Evolutionary conservation across 805 yeast species (phyloP).

Genomic region (fission yeast (Schizosaccharomyces pombe)): DNA sequence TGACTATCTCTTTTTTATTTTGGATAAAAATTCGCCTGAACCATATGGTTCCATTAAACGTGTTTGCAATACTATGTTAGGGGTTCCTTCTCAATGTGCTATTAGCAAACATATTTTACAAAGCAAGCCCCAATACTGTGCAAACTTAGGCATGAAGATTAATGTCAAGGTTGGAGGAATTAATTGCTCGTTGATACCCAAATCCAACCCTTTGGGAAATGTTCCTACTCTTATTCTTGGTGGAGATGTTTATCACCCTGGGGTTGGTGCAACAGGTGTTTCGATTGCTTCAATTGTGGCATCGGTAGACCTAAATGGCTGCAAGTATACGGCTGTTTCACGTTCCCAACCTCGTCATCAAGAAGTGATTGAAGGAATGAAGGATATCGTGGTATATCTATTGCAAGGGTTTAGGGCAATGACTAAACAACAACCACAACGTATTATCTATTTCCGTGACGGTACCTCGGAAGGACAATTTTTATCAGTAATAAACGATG

Average conservation of each 20-base stretch:
- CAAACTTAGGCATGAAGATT: conserved; percentile 16
- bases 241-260: conserved; percentile 16
- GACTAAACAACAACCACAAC: conserved; percentile 12
- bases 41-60: conserved; percentile 14
- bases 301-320: conserved; percentile 6
- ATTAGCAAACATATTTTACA: conserved; percentile 13
- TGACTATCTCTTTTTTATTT: conserved; percentile 12
- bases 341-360: conserved; percentile 6
- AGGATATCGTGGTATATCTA: conserved; percentile 4
- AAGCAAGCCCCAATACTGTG: conserved; percentile 15
- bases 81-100: conserved; percentile 15
- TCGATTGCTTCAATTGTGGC: conserved; percentile 8
- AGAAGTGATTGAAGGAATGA: conserved; percentile 6
- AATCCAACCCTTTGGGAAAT: conserved; percentile 9
- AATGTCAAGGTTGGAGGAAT: conserved; percentile 16
- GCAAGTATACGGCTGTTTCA: conserved; percentile 7
- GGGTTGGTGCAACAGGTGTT: conserved; percentile 7
- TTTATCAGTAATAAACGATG: conserved; percentile 13
- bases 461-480: conserved; percentile 18
- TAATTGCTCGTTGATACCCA: conserved; percentile 11
- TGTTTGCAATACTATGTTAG: conserved; percentile 14
- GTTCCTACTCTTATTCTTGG: conserved; percentile 13
- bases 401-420: conserved; percentile 7
- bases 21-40: conserved; percentile 12
- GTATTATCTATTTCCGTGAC: conserved; percentile 16